These are phyloP conservation scores for Boletus coffeatus DNA, from an alignment of 1,284 basidiomycete species.

Conservation along the genomic window DNA sequence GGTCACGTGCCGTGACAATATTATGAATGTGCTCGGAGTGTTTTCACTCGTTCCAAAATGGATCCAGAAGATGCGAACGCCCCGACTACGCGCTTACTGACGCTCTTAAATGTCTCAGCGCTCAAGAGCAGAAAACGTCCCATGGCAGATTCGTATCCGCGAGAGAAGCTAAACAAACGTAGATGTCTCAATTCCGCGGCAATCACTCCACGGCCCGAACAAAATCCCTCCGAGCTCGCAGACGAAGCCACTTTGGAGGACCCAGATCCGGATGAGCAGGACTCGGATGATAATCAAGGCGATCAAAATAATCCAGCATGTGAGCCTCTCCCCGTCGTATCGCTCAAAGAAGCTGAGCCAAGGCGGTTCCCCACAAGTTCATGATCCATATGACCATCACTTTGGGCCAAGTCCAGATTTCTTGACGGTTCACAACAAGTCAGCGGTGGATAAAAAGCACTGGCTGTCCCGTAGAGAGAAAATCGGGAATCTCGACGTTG, in stretches of 20 bases:
- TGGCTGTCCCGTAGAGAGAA: constrained; percentile 47
- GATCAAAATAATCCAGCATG: constrained; percentile 23
- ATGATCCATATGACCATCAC: constrained; percentile 56
- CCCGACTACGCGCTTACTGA: constrained; percentile 80
- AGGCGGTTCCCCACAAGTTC: constrained; percentile 18
- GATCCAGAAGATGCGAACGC: constrained; percentile 43
- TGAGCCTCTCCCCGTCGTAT: constrained; percentile 12
- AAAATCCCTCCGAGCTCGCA: constrained; percentile 3
- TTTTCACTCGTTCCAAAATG: constrained; percentile 15
- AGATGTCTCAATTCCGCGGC: constrained; percentile 34
- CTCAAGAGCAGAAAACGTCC: constrained; percentile 60
- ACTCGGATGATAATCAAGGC: constrained; percentile 9
- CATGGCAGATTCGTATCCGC: constrained; percentile 38
- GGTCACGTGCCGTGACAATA: constrained; percentile 16
- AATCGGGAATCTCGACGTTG: constrained; percentile 45
- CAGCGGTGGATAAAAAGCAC: constrained; percentile 41
- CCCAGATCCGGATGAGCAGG: constrained; percentile 14
- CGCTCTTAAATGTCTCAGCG: constrained; percentile 91
- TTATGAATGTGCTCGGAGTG: not conserved
- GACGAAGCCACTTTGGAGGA: constrained; percentile 10
- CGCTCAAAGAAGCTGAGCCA: not conserved
- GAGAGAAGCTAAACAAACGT: constrained; percentile 65
- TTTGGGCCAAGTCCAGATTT: constrained; percentile 51
- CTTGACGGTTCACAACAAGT: constrained; percentile 44
- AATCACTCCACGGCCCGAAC: constrained; percentile 11